Evolutionary conservation across 208 protist species (phyloP).

Genomic region (Wallacemonas collosoma): DNA sequence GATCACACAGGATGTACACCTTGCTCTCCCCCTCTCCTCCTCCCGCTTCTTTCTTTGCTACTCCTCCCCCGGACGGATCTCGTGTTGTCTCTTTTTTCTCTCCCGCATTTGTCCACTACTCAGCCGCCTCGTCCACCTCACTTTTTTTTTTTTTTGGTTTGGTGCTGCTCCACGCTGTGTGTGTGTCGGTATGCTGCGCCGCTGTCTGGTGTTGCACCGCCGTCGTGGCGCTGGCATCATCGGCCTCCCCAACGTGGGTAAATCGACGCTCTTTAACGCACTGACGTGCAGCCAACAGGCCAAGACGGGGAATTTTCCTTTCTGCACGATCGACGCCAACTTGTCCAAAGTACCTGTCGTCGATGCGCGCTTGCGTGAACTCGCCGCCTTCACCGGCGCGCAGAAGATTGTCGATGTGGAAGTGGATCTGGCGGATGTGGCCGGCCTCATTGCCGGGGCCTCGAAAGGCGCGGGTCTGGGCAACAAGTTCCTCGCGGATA

Average conservation of each 20-base stretch:
- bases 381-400: conserved; percentile 70
- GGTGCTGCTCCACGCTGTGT: no score
- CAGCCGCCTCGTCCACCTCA: background rate
- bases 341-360: conserved; percentile 70
- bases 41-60: no score
- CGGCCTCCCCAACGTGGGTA: conserved; percentile 91
- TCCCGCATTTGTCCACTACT: no score
- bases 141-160: background rate
- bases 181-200: conserved; percentile 22
- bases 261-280: conserved; percentile 94
- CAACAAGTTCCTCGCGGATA: conserved; percentile 89
- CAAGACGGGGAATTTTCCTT: conserved; percentile 94
- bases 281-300: conserved; percentile 87
- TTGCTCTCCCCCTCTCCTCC: no score
- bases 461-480: conserved; percentile 85
- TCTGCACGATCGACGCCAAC: conserved; percentile 94
- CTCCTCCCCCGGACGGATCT: no score
- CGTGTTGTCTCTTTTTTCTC: no score
- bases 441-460: conserved; percentile 88
- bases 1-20: no score
- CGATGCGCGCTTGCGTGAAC: conserved; percentile 72
- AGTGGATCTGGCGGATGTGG: conserved; percentile 88
- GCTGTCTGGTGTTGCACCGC: conserved; percentile 19
- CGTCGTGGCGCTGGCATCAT: conserved; percentile 85
- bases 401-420: conserved; percentile 75